Percentiles rank a stretch among this genome's conserved stretches.
Conservation (phyloP, 495 filamentous ascomycete genomes). For the Chaetomidium leptoderma region DNA sequence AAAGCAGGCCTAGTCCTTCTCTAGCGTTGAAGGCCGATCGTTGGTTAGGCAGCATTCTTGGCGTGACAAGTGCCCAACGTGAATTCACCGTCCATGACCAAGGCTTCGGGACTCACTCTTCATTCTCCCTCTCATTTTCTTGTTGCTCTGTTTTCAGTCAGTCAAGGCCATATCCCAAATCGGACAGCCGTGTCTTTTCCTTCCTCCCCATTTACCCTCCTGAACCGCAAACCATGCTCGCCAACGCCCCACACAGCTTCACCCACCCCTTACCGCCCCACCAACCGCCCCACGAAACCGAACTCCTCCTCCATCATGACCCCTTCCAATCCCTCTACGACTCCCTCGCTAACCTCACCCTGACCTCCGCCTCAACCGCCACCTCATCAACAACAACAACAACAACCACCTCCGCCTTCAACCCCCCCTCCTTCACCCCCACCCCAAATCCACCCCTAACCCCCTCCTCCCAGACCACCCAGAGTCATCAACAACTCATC, state of each 20-base stretch:
- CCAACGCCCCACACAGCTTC: no score
- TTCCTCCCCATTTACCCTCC: no score
- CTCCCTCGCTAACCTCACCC: constrained; percentile 19
- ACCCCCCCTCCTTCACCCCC: background rate
- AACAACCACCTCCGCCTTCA: background rate
- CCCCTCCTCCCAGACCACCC: background rate
- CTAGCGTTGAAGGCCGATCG: no score
- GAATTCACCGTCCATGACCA: no score
- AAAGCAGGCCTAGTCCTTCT: no score
- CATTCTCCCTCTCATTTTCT: no score
- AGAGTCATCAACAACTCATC: constrained; percentile 1
- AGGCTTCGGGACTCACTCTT: no score
- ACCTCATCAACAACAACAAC: background rate
- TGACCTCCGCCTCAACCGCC: background rate
- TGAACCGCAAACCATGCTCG: no score
- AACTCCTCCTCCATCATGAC: constrained; percentile 3
- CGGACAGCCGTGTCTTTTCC: no score
- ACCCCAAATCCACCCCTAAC: background rate
- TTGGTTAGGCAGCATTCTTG: background rate
- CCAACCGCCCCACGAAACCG: background rate
- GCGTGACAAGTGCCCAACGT: background rate
- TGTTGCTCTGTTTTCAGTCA: no score
- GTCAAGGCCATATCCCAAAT: no score
- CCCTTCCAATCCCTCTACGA: constrained; percentile 19
- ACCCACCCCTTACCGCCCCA: no score